These are phyloP conservation scores for Sugiyamaella smithiae DNA, from an alignment of 805 yeast species.

Conservation along the genomic window DNA sequence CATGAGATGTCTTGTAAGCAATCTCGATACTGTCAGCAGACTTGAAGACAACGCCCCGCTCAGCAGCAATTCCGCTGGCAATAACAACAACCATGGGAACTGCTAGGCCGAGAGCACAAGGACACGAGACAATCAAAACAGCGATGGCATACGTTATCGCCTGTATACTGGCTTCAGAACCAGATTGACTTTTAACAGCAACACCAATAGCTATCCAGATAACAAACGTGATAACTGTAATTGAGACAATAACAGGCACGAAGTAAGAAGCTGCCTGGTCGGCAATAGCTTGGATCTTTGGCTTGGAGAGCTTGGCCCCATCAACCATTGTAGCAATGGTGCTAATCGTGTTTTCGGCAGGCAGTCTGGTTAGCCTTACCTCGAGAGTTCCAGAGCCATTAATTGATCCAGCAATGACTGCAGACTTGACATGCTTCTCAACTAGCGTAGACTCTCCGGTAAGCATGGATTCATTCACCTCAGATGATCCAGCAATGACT, in stretches of 20 bases:
- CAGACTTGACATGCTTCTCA: background rate
- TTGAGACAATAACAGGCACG: background rate
- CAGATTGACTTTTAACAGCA: too few relatives aligned
- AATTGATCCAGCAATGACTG: background rate
- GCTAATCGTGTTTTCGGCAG: background rate
- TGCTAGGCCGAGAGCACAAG: constrained; percentile 25
- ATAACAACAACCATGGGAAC: constrained; percentile 22
- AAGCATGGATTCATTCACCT: background rate
- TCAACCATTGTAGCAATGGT: background rate
- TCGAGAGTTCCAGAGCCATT: background rate
- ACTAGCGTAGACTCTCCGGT: background rate
- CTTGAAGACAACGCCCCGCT: constrained; percentile 18
- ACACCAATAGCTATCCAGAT: background rate
- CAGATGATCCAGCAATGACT: background rate
- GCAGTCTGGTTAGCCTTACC: background rate
- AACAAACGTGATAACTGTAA: background rate
- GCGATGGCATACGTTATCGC: background rate
- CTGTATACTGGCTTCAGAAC: too few relatives aligned
- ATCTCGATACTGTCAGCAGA: constrained; percentile 13
- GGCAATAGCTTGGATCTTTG: background rate
- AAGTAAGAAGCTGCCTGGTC: background rate
- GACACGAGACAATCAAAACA: constrained; percentile 18
- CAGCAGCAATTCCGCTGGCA: constrained; percentile 24
- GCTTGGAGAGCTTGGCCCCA: background rate
- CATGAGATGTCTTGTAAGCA: constrained; percentile 13